These are phyloP conservation scores for Parasitella parasitica DNA, from an alignment of 371 early-diverging fungal genomes.

Conservation along the genomic window DNA sequence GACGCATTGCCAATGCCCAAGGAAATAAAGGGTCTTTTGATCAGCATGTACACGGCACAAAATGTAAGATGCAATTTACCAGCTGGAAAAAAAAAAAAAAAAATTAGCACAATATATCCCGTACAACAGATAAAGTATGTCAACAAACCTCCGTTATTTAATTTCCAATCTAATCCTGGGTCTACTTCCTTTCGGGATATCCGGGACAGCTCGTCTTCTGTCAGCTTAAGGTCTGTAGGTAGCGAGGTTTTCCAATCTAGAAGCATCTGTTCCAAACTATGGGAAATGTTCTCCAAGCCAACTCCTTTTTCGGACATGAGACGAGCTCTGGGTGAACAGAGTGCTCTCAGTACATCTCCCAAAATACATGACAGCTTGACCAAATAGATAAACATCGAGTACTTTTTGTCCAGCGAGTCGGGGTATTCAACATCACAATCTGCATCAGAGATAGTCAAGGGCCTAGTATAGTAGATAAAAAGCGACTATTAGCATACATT, in stretches of 20 bases:
- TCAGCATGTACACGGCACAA: constrained; percentile 22
- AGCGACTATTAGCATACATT: too few relatives aligned
- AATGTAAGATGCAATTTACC: constrained; percentile 27
- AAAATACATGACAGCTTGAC: constrained; percentile 33
- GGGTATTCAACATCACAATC: constrained; percentile 45
- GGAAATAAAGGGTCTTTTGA: constrained; percentile 27
- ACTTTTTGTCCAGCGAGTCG: constrained; percentile 9
- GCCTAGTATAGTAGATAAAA: too few relatives aligned
- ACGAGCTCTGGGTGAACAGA: constrained; percentile 38
- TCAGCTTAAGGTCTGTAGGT: constrained; percentile 20
- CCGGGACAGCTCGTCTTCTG: constrained; percentile 16
- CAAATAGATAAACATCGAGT: constrained; percentile 19
- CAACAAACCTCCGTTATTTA: constrained; percentile 33
- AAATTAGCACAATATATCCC: not conserved
- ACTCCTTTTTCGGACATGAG: constrained; percentile 20
- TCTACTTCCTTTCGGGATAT: constrained; percentile 16
- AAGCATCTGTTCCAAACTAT: constrained; percentile 21
- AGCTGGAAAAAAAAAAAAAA: constrained; percentile 15
- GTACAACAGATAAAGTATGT: not conserved
- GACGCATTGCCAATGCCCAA: constrained; percentile 5
- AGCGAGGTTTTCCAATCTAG: constrained; percentile 28
- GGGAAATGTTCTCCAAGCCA: constrained; percentile 25
- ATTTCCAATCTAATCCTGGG: constrained; percentile 15
- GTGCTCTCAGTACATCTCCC: constrained; percentile 32
- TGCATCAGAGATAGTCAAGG: constrained; percentile 40